These are phyloP conservation scores for Galeopsis tetrahit DNA, from an alignment of 257 asterid species.

Conservation along the genomic window DNA sequence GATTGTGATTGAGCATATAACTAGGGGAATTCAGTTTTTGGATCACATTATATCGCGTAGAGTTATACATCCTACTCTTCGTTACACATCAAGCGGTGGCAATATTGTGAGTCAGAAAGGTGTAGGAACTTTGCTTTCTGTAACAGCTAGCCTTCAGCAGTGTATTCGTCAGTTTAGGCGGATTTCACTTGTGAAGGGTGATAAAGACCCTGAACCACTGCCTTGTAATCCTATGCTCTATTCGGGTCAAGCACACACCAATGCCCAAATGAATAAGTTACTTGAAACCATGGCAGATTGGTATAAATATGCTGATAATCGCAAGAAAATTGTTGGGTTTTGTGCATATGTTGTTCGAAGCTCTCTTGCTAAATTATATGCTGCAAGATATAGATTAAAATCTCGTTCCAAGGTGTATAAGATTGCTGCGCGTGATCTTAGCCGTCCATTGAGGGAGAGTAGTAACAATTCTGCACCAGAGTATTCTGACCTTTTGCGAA, in stretches of 20 bases:
- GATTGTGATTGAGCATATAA: conserved; percentile 81
- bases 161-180: conserved; percentile 83
- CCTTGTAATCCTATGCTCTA: conserved; percentile 97
- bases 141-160: conserved; percentile 81
- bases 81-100: conserved; percentile 84
- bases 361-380: conserved; percentile 92
- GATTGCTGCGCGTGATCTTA: conserved; percentile 83
- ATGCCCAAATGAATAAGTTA: conserved; percentile 91
- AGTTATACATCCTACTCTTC: conserved; percentile 89
- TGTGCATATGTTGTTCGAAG: conserved; percentile 94
- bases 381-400: conserved; percentile 91
- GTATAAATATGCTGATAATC: conserved; percentile 92
- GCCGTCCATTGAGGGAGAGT: conserved; percentile 77
- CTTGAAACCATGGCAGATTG: conserved; percentile 97
- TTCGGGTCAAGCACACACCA: conserved; percentile 97
- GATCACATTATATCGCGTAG: conserved; percentile 87
- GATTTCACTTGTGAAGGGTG: conserved; percentile 81
- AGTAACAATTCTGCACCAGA: conserved; percentile 89
- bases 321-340: conserved; percentile 89
- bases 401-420: conserved; percentile 95
- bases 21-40: conserved; percentile 82
- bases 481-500: conserved; percentile 89
- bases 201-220: conserved; percentile 91
- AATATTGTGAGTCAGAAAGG: conserved; percentile 87
- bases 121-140: conserved; percentile 90